These are phyloP conservation scores for Xanthoconium separans DNA, from an alignment of 1,284 basidiomycete genomes.

Conservation along the genomic window DNA sequence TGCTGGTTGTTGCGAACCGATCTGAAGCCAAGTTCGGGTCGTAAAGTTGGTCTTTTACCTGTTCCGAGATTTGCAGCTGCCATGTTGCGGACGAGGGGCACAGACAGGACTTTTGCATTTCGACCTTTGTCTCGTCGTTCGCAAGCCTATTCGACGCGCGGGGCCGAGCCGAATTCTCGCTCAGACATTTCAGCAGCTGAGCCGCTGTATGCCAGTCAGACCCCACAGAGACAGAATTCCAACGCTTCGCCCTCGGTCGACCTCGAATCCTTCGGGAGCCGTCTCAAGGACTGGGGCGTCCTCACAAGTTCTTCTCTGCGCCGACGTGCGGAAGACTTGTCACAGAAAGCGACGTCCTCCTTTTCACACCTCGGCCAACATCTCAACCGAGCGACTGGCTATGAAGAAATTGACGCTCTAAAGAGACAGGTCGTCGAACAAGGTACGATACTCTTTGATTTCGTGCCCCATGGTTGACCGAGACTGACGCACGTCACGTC, in stretches of 20 bases:
- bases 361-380: conserved; percentile 74
- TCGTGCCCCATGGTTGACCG: not conserved
- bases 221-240: not conserved
- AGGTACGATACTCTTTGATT: conserved; percentile 53
- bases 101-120: conserved; percentile 1
- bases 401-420: conserved; percentile 83
- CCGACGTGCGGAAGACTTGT: conserved; percentile 55
- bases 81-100: conserved; percentile 19
- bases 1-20: too few relatives aligned
- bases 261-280: conserved; percentile 34
- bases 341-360: conserved; percentile 51
- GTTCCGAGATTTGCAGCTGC: not conserved
- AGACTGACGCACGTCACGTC: conserved; percentile 13
- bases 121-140: conserved; percentile 7
- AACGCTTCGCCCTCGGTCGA: conserved; percentile 9
- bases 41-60: too few relatives aligned
- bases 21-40: too few relatives aligned
- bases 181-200: not conserved
- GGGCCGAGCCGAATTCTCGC: not conserved
- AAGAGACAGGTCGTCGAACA: conserved; percentile 78
- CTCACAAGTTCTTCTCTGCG: conserved; percentile 49
- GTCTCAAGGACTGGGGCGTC: conserved; percentile 52
- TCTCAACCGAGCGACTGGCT: conserved; percentile 86
- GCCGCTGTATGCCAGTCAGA: not conserved
- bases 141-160: conserved; percentile 9